Percentiles rank a stretch among this genome's conserved stretches.
phyloP scores from a whole-genome alignment of 208 protist genomes.

The Endotrypanum monterogeii region DNA sequence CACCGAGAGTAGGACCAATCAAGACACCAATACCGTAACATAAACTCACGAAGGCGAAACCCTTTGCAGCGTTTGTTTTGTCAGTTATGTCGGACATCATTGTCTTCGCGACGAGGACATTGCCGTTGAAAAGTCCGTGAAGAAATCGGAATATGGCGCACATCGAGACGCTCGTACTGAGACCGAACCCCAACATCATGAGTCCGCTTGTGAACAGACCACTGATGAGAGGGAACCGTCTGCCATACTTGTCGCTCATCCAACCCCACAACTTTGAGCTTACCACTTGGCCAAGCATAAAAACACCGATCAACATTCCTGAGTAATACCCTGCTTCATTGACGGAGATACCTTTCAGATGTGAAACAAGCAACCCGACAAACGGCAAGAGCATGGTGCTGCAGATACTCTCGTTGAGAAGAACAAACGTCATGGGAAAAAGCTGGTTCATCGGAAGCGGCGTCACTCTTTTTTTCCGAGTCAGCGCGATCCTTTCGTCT shows the following conservation, averaged over 20 bases:
- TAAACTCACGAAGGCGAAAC: slow-evolving; percentile 97
- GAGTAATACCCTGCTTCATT: slow-evolving; percentile 62
- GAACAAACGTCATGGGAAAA: slow-evolving; percentile 55
- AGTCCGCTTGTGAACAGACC: slow-evolving; percentile 61
- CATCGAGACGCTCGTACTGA: slow-evolving; percentile 52
- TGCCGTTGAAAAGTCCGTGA: slow-evolving; percentile 76
- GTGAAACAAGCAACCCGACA: slow-evolving; percentile 57
- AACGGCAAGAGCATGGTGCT: slow-evolving; percentile 69
- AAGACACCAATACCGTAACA: slow-evolving; percentile 56
- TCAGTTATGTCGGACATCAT: slow-evolving; percentile 80
- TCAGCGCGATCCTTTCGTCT: neutral
- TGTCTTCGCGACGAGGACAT: slow-evolving; percentile 76
- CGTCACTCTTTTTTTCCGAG: slow-evolving; percentile 14
- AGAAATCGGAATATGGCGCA: slow-evolving; percentile 64
- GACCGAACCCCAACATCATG: slow-evolving; percentile 68
- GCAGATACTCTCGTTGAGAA: slow-evolving; percentile 67
- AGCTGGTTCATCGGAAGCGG: slow-evolving; percentile 66
- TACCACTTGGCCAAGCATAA: slow-evolving; percentile 68
- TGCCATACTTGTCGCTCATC: slow-evolving; percentile 67
- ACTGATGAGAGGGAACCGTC: slow-evolving; percentile 47
- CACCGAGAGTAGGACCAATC: slow-evolving; percentile 61
- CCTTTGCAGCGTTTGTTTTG: slow-evolving; percentile 66
- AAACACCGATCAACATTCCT: slow-evolving; percentile 53
- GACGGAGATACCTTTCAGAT: slow-evolving; percentile 32
- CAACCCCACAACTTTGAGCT: slow-evolving; percentile 56